A percentile compares a stretch with the other conserved stretches of the same genome.
Conservation (phyloP, 331 rosid genomes). For the Rosa hybrid region DNA sequence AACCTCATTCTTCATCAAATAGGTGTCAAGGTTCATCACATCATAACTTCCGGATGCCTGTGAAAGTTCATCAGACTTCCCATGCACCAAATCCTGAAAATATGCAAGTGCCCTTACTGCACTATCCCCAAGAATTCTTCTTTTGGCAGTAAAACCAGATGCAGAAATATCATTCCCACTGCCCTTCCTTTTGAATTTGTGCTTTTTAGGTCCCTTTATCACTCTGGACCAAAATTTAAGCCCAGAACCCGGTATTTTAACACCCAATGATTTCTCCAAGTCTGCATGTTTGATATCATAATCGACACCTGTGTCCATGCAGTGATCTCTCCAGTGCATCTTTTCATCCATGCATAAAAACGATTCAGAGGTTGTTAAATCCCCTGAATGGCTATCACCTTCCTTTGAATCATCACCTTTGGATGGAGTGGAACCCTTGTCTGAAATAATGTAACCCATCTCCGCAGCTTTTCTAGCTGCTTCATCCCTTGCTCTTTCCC, state of each 20-base stretch:
- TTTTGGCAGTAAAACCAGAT: constrained; percentile 48
- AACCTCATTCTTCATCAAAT: constrained; percentile 44
- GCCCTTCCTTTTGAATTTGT: constrained; percentile 62
- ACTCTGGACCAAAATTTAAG: constrained; percentile 64
- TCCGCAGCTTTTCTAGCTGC: constrained; percentile 76
- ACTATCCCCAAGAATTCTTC: constrained; percentile 70
- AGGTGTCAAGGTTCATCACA: constrained; percentile 39
- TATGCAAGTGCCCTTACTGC: constrained; percentile 63
- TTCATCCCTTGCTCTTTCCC: constrained; percentile 63
- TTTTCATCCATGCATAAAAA: constrained; percentile 63
- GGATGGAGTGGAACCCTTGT: constrained; percentile 38
- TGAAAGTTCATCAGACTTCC: constrained; percentile 44
- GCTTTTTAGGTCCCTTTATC: constrained; percentile 49
- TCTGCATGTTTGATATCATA: constrained; percentile 77
- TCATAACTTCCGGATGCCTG: constrained; percentile 31
- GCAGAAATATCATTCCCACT: constrained; percentile 51
- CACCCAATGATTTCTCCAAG: constrained; percentile 80
- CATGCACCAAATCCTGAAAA: constrained; percentile 51
- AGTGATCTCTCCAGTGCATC: constrained; percentile 62
- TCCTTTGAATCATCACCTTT: constrained; percentile 45
- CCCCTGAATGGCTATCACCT: constrained; percentile 31
- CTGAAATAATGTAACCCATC: constrained; percentile 68
- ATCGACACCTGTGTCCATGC: constrained; percentile 77
- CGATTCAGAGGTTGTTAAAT: constrained; percentile 34
- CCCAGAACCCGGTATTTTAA: constrained; percentile 61